phyloP scores from a whole-genome alignment of 371 early-diverging fungal genomes.

The Rhizopus arrhizus region DNA sequence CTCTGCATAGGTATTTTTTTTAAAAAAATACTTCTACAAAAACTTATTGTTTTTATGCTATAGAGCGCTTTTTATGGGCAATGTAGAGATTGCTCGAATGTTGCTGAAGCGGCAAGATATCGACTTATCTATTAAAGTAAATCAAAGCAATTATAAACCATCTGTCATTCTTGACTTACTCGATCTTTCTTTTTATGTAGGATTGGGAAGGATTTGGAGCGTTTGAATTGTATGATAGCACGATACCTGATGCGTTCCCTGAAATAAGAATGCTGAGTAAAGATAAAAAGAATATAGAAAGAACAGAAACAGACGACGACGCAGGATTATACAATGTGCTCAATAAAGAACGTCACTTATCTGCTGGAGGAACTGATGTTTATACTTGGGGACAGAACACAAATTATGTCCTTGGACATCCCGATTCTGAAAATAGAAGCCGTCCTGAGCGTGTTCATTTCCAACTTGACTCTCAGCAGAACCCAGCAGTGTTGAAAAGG shows the following conservation, averaged over 20 bases:
- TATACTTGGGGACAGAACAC: conserved; percentile 82
- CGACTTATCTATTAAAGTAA: conserved; percentile 55
- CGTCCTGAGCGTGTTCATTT: conserved; percentile 68
- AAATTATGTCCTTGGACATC: conserved; percentile 70
- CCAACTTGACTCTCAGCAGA: conserved; percentile 37
- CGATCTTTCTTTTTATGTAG: conserved; percentile 3
- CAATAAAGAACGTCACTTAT: not conserved
- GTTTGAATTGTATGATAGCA: conserved; percentile 33
- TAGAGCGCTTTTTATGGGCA: conserved; percentile 67
- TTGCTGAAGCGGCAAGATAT: conserved; percentile 56
- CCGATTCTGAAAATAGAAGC: conserved; percentile 65
- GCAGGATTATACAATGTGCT: not conserved
- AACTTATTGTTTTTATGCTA: not conserved
- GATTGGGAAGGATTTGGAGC: conserved; percentile 41
- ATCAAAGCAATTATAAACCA: not conserved
- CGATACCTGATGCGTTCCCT: conserved; percentile 19
- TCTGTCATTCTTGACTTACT: not conserved
- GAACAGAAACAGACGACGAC: conserved; percentile 1
- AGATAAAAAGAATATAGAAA: conserved; percentile 1
- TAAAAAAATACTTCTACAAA: not conserved
- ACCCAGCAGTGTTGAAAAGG: conserved; percentile 28
- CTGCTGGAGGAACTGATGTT: conserved; percentile 54
- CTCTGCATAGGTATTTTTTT: conserved; percentile 59
- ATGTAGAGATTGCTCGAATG: conserved; percentile 61
- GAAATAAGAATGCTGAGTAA: conserved; percentile 1